Conservation (phyloP, 257 asterid genomes). For the Dorcoceras hygrometricum region DNA sequence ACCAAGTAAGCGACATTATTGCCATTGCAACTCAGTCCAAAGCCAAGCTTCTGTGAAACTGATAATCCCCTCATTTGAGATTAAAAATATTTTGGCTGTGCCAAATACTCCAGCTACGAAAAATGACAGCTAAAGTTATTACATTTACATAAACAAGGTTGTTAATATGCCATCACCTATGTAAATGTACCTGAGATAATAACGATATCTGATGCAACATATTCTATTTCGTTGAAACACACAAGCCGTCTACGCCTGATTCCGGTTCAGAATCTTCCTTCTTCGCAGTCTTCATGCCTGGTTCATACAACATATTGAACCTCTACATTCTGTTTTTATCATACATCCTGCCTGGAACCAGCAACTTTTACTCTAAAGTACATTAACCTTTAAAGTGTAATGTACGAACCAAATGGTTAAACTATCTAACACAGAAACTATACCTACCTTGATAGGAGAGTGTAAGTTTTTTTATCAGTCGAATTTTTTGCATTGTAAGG, state of each 20-base stretch:
- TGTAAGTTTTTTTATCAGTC: slow-evolving; percentile 47
- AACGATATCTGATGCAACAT: slow-evolving; percentile 40
- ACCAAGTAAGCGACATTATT: slow-evolving; percentile 50
- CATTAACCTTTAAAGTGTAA: too few species aligned
- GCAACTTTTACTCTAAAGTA: background rate
- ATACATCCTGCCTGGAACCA: slow-evolving; percentile 48
- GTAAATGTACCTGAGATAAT: slow-evolving; percentile 45
- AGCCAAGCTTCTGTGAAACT: slow-evolving; percentile 36
- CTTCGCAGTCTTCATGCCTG: slow-evolving; percentile 9
- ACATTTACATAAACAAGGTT: background rate
- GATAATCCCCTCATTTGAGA: slow-evolving; percentile 5
- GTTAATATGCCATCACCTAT: background rate
- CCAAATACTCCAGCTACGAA: slow-evolving; percentile 1
- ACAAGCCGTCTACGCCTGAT: slow-evolving; percentile 42
- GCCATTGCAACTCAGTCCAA: slow-evolving; percentile 55
- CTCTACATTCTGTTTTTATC: slow-evolving; percentile 48
- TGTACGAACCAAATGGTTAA: too few species aligned
- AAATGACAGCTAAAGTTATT: background rate
- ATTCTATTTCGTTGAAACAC: slow-evolving; percentile 42
- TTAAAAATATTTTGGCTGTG: background rate
- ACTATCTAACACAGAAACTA: background rate
- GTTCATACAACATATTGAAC: slow-evolving; percentile 44
- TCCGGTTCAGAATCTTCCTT: slow-evolving; percentile 9
- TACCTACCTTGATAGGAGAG: slow-evolving; percentile 49
- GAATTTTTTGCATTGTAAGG: slow-evolving; percentile 54